Evolutionary conservation across 768 basidiomycete genomes (phyloP).

Genomic region (Crucibulum laeve): DNA sequence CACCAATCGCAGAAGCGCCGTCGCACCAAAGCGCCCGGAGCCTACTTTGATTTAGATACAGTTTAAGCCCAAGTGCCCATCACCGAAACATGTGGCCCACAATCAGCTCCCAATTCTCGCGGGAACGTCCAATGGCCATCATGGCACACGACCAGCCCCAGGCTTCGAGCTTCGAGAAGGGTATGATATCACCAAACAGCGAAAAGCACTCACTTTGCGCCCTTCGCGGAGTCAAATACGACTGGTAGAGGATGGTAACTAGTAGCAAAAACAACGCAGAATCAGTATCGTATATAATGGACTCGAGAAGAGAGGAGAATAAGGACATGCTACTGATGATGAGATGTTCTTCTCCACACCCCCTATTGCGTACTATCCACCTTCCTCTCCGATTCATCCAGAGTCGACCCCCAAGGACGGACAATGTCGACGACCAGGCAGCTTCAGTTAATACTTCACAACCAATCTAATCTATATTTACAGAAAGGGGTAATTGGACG

Average conservation of each 20-base stretch:
- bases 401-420: slow-evolving; percentile 1
- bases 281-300: slow-evolving; percentile 24
- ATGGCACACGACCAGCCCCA: background rate
- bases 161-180: slow-evolving; percentile 9
- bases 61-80: too few species aligned
- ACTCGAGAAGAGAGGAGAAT: slow-evolving; percentile 15
- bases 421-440: slow-evolving; percentile 4
- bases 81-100: too few species aligned
- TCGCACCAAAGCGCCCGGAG: too few species aligned
- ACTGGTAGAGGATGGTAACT: slow-evolving; percentile 96
- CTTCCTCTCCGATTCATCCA: slow-evolving; percentile 2
- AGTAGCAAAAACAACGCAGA: slow-evolving; percentile 40
- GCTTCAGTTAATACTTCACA: background rate
- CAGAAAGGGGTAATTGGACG: background rate
- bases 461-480: background rate
- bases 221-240: slow-evolving; percentile 87
- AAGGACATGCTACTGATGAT: slow-evolving; percentile 9
- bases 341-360: slow-evolving; percentile 9
- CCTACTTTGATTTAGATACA: too few species aligned
- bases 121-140: too few species aligned
- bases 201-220: slow-evolving; percentile 74
- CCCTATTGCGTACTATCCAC: slow-evolving; percentile 6
- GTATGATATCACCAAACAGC: too few species aligned
- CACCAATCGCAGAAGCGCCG: too few species aligned
- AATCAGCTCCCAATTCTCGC: too few species aligned